These are phyloP conservation scores for Chimonanthus praecox DNA, from an alignment of 164 flowering plant genomes.

Conservation along the genomic window DNA sequence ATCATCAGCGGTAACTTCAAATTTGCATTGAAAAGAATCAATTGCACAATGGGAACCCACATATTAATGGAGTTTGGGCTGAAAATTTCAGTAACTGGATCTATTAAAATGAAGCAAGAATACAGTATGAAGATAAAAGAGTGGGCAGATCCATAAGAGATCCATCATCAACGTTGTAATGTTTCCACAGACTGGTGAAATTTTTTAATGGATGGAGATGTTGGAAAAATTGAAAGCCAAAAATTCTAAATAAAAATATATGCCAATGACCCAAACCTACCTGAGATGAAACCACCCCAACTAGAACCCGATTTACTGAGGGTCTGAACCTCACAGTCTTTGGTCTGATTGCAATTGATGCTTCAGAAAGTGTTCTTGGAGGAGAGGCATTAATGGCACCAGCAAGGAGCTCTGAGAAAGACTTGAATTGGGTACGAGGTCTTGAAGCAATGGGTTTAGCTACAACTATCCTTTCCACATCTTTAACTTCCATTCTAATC, in stretches of 20 bases:
- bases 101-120: slow-evolving; percentile 5
- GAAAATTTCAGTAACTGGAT: background rate
- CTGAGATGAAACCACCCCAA: slow-evolving; percentile 32
- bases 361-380: slow-evolving; percentile 36
- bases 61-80: background rate
- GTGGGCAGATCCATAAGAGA: background rate
- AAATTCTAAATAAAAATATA: background rate
- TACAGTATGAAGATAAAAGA: background rate
- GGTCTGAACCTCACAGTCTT: slow-evolving; percentile 76
- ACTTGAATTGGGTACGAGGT: slow-evolving; percentile 36
- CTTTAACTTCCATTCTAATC: slow-evolving; percentile 61
- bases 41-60: background rate
- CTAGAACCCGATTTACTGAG: slow-evolving; percentile 21
- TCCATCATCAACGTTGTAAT: background rate
- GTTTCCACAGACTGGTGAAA: background rate
- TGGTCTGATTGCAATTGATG: slow-evolving; percentile 70
- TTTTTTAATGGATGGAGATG: background rate
- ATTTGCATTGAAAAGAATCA: background rate
- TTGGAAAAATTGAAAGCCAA: background rate
- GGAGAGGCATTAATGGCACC: slow-evolving; percentile 61
- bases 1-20: background rate
- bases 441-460: slow-evolving; percentile 86
- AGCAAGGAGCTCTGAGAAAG: slow-evolving; percentile 72
- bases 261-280: slow-evolving; percentile 15
- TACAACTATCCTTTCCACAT: slow-evolving; percentile 51